phyloP scores from a whole-genome alignment of 257 asterid genomes.

The Solanum phureja region DNA sequence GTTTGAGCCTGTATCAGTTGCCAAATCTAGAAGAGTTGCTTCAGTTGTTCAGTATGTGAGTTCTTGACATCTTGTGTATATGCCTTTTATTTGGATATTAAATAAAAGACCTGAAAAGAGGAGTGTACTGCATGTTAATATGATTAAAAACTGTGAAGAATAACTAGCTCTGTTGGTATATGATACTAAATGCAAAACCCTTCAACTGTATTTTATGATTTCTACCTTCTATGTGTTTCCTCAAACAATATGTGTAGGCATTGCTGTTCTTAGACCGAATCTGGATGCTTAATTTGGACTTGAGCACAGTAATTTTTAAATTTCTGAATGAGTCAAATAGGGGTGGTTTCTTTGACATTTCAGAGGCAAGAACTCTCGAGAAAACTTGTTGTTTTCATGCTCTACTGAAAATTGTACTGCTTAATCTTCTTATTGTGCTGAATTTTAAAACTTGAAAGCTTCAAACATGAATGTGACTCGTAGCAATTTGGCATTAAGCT shows the following conservation, averaged over 20 bases:
- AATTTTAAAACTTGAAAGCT: neutral
- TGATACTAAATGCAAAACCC: neutral
- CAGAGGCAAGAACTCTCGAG: neutral
- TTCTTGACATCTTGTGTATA: slow-evolving; percentile 1
- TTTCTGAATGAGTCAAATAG: neutral
- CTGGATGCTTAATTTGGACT: neutral
- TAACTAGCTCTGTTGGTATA: neutral
- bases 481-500: neutral
- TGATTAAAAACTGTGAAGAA: neutral
- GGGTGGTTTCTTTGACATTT: neutral
- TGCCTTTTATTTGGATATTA: neutral
- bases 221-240: neutral
- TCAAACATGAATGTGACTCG: neutral
- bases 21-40: slow-evolving; percentile 71
- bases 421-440: neutral
- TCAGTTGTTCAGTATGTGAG: slow-evolving; percentile 69
- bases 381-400: neutral
- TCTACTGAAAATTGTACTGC: neutral
- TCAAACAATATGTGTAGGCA: neutral
- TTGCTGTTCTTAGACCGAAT: neutral
- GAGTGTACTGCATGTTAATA: neutral
- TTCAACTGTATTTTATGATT: neutral
- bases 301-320: neutral
- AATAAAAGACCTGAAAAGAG: neutral
- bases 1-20: slow-evolving; percentile 97